These are phyloP conservation scores for Tetraselmis striata DNA, from an alignment of 139 green algal genomes.

Conservation along the genomic window DNA sequence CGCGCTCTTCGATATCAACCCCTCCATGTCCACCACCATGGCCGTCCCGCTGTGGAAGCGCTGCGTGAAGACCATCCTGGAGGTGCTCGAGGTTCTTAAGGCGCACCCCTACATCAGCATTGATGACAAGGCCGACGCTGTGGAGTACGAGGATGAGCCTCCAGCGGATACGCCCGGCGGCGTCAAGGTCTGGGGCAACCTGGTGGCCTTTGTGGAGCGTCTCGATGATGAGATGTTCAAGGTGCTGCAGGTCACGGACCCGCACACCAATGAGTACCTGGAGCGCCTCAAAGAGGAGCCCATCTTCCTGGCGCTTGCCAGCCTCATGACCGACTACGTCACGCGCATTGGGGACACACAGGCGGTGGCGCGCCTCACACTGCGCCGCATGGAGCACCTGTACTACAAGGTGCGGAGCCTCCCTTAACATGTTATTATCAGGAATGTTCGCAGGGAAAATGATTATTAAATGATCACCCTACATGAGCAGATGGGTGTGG, in stretches of 20 bases:
- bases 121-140: conserved; percentile 26
- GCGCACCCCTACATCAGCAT: conserved; percentile 35
- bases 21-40: conserved; percentile 74
- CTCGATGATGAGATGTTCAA: conserved; percentile 99
- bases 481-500: conserved; percentile 23
- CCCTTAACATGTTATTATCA: no score
- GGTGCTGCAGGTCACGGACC: conserved; percentile 81
- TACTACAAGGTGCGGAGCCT: no score
- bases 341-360: conserved; percentile 23
- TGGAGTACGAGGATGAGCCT: conserved; percentile 24
- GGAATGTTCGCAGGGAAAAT: no score
- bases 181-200: conserved; percentile 82
- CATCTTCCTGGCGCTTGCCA: conserved; percentile 78
- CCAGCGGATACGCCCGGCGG: conserved; percentile 22
- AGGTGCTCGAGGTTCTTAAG: conserved; percentile 42
- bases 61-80: conserved; percentile 38
- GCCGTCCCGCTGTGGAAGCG: conserved; percentile 70
- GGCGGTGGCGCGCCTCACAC: conserved; percentile 45
- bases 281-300: conserved; percentile 88
- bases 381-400: conserved; percentile 89
- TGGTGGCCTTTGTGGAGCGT: conserved; percentile 89
- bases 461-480: no score
- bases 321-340: conserved; percentile 64
- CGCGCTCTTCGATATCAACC: conserved; percentile 91
- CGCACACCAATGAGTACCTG: conserved; percentile 96